These are phyloP conservation scores for Fusarium pseudoanthophilum DNA, from an alignment of 2,329 filamentous ascomycete species.

Conservation along the genomic window DNA sequence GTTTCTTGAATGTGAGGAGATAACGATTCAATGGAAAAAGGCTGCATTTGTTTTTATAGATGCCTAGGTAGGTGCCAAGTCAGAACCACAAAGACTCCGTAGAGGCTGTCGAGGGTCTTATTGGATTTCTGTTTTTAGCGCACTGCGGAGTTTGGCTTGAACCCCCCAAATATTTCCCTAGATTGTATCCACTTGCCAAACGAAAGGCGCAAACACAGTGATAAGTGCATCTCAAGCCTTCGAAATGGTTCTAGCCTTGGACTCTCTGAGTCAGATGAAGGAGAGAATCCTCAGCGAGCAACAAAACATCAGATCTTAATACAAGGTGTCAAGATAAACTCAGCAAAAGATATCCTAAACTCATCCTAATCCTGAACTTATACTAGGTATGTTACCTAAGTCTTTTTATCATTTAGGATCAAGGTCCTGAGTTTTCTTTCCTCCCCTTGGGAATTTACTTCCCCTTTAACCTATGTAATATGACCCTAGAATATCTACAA, in stretches of 20 bases:
- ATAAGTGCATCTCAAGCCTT: not conserved
- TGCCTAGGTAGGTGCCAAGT: not conserved
- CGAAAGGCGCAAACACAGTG: constrained; percentile 2
- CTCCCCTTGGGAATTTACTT: not conserved
- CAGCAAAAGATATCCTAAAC: not conserved
- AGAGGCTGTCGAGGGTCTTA: not conserved
- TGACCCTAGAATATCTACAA: not conserved
- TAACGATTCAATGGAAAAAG: not conserved
- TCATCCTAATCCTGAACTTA: not conserved
- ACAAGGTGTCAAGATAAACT: not conserved
- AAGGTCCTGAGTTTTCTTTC: not conserved
- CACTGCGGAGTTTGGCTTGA: not conserved
- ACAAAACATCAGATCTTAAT: not conserved
- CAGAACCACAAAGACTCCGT: not conserved
- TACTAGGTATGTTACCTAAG: not conserved
- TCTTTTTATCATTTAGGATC: not conserved
- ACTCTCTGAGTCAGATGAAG: not conserved
- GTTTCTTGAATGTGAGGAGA: not conserved
- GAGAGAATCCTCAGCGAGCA: not conserved
- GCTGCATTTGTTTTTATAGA: not conserved
- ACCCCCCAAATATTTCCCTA: not conserved
- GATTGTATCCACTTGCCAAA: constrained; percentile 18
- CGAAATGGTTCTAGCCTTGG: constrained; percentile 4
- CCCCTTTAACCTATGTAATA: not conserved
- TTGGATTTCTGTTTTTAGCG: constrained; percentile 2